phyloP scores from a whole-genome alignment of 371 early-diverging fungal genomes.

The Hamiltosporidium tvaerminnensis region DNA sequence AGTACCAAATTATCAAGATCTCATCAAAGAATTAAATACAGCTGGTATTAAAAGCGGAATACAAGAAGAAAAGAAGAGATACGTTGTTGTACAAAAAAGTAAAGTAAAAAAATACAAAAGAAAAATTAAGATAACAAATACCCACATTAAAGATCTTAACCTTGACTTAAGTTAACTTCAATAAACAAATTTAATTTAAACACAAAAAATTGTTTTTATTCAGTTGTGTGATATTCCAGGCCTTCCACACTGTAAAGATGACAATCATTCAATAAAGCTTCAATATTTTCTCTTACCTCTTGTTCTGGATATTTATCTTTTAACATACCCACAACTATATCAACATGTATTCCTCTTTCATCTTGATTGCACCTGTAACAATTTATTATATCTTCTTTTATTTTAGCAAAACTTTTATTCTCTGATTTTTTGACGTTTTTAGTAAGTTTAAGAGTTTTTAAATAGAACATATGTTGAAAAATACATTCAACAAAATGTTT shows the following conservation, averaged over 20 bases:
- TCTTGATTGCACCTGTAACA: slow-evolving; percentile 37
- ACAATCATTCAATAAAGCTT: slow-evolving; percentile 29
- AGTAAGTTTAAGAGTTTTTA: slow-evolving; percentile 6
- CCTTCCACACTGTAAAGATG: slow-evolving; percentile 30
- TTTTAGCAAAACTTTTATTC: slow-evolving; percentile 2
- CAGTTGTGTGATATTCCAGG: slow-evolving; percentile 26
- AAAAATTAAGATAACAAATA: slow-evolving; percentile 54
- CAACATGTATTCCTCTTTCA: slow-evolving; percentile 32
- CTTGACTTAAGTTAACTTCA: slow-evolving; percentile 2
- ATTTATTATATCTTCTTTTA: slow-evolving; percentile 38
- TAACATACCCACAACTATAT: slow-evolving; percentile 36
- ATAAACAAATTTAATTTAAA: not conserved
- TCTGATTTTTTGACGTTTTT: slow-evolving; percentile 1
- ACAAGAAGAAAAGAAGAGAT: slow-evolving; percentile 27
- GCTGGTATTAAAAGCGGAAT: slow-evolving; percentile 43
- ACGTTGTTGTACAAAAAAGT: slow-evolving; percentile 17
- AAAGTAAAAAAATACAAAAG: slow-evolving; percentile 44
- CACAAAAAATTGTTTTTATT: too few relatives aligned
- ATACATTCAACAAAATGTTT: slow-evolving; percentile 24
- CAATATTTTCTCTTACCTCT: slow-evolving; percentile 28
- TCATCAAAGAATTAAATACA: slow-evolving; percentile 38
- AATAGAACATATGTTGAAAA: slow-evolving; percentile 17
- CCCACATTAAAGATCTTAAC: slow-evolving; percentile 51
- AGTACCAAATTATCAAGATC: slow-evolving; percentile 45
- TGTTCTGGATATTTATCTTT: slow-evolving; percentile 22